Base-by-base conservation (phyloP, 768 basidiomycete species). In the Lactarius quietus region DNA sequence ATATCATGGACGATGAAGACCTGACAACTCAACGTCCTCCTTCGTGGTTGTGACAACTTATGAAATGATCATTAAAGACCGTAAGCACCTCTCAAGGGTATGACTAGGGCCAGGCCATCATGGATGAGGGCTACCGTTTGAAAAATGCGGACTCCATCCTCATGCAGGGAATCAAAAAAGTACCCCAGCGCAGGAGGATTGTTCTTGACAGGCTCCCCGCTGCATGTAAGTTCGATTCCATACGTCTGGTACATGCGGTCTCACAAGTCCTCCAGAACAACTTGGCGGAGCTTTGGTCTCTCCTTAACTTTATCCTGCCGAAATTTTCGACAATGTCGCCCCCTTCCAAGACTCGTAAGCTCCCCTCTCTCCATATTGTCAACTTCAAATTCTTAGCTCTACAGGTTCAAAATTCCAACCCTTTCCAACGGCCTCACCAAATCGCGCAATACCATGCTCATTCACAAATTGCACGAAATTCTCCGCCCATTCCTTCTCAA, bases 301-400 rank as follows among this genome's bases (percentile, higher is more conserved):
- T 98, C 20, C 85, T 99, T 36, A 97, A 97, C 73, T 99, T 98
- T 71, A 92, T 98, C 65, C 82, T 98, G 6, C 97, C 97, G 89
- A 95, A 69, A 87, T 98, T 60, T 98, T 98, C 73, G 85, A 87
- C 65, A 92, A 98, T 70, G 79, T 96, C 26, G 87, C 92, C 61
- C 82, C 88, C 4, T 97, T 97, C 79, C 92, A 96, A 76, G 86
- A 93, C 72, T 94, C 92, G 94, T 90, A 57, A 17, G 80, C 36
- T 20, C 54, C 35, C 58, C 26, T 64, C 64, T 62, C 61, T 48
- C 56, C 38, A 28, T 31, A 51, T 23, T 59, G 9, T 29, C 12
- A 48, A 2, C 17, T 35, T 48, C 38, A 51, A 41, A 23, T 38
- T 26, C 20, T n/a, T 28, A 7, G 56, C 57, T 17, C 39, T 45